phyloP scores from a whole-genome alignment of 78 protist genomes.

The Speleostelium caveatum region DNA sequence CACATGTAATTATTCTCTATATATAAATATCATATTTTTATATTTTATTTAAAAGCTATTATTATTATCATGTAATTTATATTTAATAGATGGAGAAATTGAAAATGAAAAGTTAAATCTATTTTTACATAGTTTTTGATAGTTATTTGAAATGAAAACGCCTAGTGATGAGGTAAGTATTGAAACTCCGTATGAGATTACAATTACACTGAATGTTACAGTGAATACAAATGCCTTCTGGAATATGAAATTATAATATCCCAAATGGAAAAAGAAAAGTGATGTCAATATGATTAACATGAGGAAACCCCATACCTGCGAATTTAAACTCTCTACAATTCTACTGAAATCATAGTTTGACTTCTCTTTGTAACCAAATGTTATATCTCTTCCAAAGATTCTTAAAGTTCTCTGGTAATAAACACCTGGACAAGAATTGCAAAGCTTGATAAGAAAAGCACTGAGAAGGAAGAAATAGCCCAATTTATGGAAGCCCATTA shows the following conservation, averaged over 20 bases:
- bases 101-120: no score
- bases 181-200: conserved; percentile 52
- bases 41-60: no score
- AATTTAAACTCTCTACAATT: conserved; percentile 42
- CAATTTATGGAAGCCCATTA: conserved; percentile 64
- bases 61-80: no score
- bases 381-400: background rate
- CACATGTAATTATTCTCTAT: no score
- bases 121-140: background rate
- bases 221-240: conserved; percentile 73
- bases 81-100: no score
- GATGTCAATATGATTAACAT: conserved; percentile 20
- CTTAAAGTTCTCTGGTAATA: background rate
- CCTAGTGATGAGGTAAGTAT: conserved; percentile 50
- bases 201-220: conserved; percentile 58
- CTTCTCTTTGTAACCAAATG: conserved; percentile 56
- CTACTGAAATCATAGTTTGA: conserved; percentile 42
- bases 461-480: conserved; percentile 66
- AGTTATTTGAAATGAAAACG: background rate
- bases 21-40: no score
- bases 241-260: conserved; percentile 69
- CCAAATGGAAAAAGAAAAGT: conserved; percentile 72
- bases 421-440: conserved; percentile 73
- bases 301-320: conserved; percentile 70
- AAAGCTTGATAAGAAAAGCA: conserved; percentile 46